phyloP scores from a whole-genome alignment of 768 basidiomycete genomes.

The Tylopilus rubrobrunneus region DNA sequence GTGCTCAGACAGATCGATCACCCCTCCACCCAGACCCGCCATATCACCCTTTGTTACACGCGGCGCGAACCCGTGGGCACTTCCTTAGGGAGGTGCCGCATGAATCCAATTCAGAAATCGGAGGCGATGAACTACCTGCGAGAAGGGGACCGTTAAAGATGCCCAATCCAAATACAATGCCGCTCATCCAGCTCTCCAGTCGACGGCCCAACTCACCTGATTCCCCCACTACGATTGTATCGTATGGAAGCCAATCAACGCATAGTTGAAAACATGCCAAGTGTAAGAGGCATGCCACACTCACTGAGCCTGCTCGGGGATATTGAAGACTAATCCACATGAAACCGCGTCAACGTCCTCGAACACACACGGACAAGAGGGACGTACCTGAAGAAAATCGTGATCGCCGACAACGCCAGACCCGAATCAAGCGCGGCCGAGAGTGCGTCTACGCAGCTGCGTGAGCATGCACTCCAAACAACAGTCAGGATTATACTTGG shows the following conservation, averaged over 20 bases:
- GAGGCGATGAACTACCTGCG: slow-evolving; percentile 12
- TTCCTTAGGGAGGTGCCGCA: neutral
- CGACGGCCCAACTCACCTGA: slow-evolving; percentile 2
- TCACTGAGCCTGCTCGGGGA: slow-evolving; percentile 22
- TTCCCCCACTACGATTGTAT: slow-evolving; percentile 31
- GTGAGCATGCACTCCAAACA: neutral
- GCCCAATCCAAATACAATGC: no score
- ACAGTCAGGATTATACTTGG: slow-evolving; percentile 60
- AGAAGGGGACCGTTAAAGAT: neutral
- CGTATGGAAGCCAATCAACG: slow-evolving; percentile 18
- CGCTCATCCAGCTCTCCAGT: neutral
- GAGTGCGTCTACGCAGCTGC: slow-evolving; percentile 49
- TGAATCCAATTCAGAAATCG: neutral
- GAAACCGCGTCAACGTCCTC: neutral
- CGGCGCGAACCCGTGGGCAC: no score
- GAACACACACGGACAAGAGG: neutral
- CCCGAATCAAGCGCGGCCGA: slow-evolving; percentile 76
- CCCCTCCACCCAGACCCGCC: no score
- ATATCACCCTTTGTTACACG: no score
- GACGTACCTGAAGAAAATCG: slow-evolving; percentile 66
- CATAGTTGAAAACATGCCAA: neutral
- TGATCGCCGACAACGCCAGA: slow-evolving; percentile 58
- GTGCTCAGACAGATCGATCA: no score
- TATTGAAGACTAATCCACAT: slow-evolving; percentile 24
- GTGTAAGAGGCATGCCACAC: neutral